Conservation (phyloP, 495 filamentous ascomycete species). For the Cercophora newfieldiana region DNA sequence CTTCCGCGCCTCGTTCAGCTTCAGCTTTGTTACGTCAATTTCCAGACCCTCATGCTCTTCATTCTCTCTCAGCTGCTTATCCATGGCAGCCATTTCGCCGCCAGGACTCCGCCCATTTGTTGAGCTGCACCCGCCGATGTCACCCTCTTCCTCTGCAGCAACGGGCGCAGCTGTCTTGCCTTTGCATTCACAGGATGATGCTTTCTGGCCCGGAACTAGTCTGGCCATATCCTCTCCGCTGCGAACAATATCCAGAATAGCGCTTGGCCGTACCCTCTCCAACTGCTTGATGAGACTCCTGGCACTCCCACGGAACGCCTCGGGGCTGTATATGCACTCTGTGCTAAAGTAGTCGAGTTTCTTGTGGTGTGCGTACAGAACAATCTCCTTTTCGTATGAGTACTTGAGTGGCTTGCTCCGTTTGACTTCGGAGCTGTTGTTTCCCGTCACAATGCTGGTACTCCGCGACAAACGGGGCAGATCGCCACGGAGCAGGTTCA, state of each 20-base stretch:
- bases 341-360: conserved; percentile 97
- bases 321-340: conserved; percentile 96
- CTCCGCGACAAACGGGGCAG: conserved; percentile 81
- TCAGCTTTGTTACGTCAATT: conserved; percentile 63
- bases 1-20: conserved; percentile 21
- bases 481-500: conserved; percentile 94
- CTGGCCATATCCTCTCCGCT: conserved; percentile 96
- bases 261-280: conserved; percentile 87
- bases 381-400: conserved; percentile 98
- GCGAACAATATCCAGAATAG: conserved; percentile 89
- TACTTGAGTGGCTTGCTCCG: conserved; percentile 96
- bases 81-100: conserved; percentile 92
- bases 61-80: conserved; percentile 69
- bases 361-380: conserved; percentile 94
- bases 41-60: conserved; percentile 66
- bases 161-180: conserved; percentile 37
- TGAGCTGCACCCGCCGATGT: conserved; percentile 72
- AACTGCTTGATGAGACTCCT: conserved; percentile 91
- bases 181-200: conserved; percentile 39
- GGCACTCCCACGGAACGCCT: conserved; percentile 95
- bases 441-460: conserved; percentile 89
- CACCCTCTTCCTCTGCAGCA: conserved; percentile 57
- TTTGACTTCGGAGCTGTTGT: conserved; percentile 73
- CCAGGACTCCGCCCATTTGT: conserved; percentile 67
- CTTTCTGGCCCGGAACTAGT: conserved; percentile 65